Evolutionary conservation across 352 stramenopile genomes (phyloP).

Genomic region (Achlya hypogyna): DNA sequence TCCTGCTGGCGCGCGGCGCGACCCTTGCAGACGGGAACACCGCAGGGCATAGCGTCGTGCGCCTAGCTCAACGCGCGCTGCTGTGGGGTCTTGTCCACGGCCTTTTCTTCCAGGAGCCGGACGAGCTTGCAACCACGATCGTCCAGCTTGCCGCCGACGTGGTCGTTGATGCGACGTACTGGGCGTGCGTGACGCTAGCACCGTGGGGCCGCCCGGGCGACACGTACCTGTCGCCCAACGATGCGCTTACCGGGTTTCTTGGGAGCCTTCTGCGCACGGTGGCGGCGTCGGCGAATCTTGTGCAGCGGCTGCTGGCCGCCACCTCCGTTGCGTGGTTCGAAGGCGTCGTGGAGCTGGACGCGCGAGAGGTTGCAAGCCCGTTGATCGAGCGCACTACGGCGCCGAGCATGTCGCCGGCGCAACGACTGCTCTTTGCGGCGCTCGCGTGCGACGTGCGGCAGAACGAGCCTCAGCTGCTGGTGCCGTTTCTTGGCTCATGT

Average conservation of each 20-base stretch:
- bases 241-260: not conserved
- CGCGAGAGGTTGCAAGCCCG: not conserved
- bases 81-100: constrained; percentile 8
- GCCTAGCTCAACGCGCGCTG: constrained; percentile 11
- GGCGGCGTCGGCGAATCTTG: not conserved
- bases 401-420: not conserved
- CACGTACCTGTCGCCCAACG: not conserved
- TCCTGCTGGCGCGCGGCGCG: not conserved
- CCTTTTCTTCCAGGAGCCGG: not conserved
- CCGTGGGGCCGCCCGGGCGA: not conserved
- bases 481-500: not conserved
- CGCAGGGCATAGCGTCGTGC: not conserved
- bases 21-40: not conserved
- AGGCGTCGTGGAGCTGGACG: not conserved
- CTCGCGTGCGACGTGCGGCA: not conserved
- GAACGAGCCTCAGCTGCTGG: not conserved
- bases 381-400: not conserved
- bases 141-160: not conserved
- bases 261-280: constrained; percentile 8
- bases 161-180: not conserved
- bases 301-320: not conserved
- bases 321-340: not conserved
- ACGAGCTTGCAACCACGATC: not conserved
- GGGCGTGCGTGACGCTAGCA: not conserved
- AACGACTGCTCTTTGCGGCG: constrained; percentile 12